Evolutionary conservation across 2,329 filamentous ascomycete species (phyloP).

Genomic region (Thelonectria blattea): DNA sequence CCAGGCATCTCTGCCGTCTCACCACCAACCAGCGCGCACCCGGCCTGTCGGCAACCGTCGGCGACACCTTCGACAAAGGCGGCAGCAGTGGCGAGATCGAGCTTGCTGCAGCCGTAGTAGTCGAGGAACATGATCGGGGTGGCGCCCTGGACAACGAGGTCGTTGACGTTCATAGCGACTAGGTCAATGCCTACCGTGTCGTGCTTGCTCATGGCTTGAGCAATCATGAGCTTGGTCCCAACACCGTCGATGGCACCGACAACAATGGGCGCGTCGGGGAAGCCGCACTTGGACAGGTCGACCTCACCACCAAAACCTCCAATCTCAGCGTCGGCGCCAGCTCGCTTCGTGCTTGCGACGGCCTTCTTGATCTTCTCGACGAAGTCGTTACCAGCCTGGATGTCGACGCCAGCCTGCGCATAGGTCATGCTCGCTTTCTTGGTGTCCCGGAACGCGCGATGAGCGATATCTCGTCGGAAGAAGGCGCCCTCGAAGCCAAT

Average conservation of each 20-base stretch:
- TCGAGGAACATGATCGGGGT: conserved; percentile 96
- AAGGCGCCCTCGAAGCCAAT: conserved; percentile 91
- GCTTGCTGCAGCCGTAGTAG: conserved; percentile 92
- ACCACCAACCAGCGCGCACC: conserved; percentile 91
- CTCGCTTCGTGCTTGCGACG: conserved; percentile 82
- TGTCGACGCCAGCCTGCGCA: conserved; percentile 89
- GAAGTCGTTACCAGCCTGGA: conserved; percentile 91
- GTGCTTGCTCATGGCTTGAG: conserved; percentile 87
- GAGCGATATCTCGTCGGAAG: conserved; percentile 90
- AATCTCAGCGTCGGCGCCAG: conserved; percentile 90
- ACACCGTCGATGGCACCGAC: conserved; percentile 91
- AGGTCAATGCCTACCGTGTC: conserved; percentile 95
- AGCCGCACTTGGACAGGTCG: conserved; percentile 72
- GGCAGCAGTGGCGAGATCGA: conserved; percentile 78
- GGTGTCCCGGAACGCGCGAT: conserved; percentile 67
- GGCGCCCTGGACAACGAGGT: conserved; percentile 93
- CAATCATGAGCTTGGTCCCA: conserved; percentile 48
- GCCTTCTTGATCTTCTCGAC: conserved; percentile 90
- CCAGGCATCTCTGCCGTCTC: conserved; percentile 99
- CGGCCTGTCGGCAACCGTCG: conserved; percentile 81
- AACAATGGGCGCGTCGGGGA: conserved; percentile 75
- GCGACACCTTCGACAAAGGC: conserved; percentile 93
- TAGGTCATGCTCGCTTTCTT: conserved; percentile 75
- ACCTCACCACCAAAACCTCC: conserved; percentile 85
- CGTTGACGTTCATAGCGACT: conserved; percentile 99